phyloP scores from a whole-genome alignment of 345 rosid genomes.

The Populus euphratica region DNA sequence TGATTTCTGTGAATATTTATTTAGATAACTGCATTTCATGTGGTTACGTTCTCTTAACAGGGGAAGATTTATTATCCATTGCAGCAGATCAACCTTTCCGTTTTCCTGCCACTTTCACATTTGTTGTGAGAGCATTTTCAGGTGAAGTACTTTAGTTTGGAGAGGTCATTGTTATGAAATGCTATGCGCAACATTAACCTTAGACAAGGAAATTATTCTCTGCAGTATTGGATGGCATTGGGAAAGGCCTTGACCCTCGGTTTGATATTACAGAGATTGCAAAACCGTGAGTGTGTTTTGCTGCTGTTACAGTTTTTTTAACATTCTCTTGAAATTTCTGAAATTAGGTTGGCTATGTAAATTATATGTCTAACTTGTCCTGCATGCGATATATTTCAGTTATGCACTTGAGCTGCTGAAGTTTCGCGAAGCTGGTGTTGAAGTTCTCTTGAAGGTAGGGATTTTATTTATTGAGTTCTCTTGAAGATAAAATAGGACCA shows the following conservation, averaged over 20 bases:
- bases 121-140: constrained; percentile 98
- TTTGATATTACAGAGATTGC: constrained; percentile 98
- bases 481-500: constrained; percentile 21
- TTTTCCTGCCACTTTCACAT: constrained; percentile 96
- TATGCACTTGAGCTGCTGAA: constrained; percentile 89
- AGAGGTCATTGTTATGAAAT: constrained; percentile 6
- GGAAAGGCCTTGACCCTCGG: constrained; percentile 97
- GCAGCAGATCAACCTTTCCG: constrained; percentile 99
- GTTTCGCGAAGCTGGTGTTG: constrained; percentile 94
- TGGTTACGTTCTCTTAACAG: constrained; percentile 42
- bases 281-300: constrained; percentile 68
- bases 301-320: neutral
- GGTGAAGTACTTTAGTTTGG: constrained; percentile 37
- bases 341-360: neutral
- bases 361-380: constrained; percentile 17
- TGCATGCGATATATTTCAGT: constrained; percentile 38
- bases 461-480: neutral
- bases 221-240: constrained; percentile 95
- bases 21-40: constrained; percentile 18
- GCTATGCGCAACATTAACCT: constrained; percentile 14
- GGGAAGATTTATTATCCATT: constrained; percentile 92
- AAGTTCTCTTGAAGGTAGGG: constrained; percentile 72
- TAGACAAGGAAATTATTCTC: constrained; percentile 9
- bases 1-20: neutral
- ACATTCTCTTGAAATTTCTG: neutral